Evolutionary conservation across 2,329 filamentous ascomycete species (phyloP).

Genomic region (Penicillium thymicola): DNA sequence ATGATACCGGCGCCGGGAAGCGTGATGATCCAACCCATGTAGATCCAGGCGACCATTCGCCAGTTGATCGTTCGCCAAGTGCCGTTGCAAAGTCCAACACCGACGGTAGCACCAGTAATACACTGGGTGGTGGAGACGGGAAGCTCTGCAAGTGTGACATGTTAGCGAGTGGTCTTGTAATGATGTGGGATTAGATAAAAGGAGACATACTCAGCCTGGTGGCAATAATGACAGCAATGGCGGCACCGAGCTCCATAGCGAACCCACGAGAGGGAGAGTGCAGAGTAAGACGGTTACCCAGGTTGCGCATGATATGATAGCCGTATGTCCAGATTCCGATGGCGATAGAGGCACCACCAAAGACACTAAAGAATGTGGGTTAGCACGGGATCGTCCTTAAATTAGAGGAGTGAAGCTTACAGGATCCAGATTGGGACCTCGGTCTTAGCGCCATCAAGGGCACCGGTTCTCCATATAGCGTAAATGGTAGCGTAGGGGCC

Average conservation of each 20-base stretch:
- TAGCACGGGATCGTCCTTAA: background rate
- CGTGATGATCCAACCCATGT: conserved; percentile 46
- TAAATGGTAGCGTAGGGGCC: conserved; percentile 35
- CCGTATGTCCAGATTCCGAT: conserved; percentile 45
- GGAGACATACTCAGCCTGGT: conserved; percentile 29
- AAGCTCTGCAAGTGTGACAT: background rate
- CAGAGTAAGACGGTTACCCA: conserved; percentile 46
- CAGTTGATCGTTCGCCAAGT: conserved; percentile 45
- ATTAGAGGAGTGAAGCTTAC: background rate
- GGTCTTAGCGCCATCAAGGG: conserved; percentile 30
- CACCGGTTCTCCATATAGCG: conserved; percentile 38
- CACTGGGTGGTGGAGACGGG: conserved; percentile 42
- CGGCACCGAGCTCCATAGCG: conserved; percentile 43
- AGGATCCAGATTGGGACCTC: conserved; percentile 23
- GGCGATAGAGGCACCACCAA: conserved; percentile 41
- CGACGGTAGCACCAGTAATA: conserved; percentile 36
- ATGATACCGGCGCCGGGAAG: conserved; percentile 44
- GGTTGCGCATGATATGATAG: conserved; percentile 39
- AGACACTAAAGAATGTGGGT: conserved; percentile 35
- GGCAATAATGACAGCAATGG: conserved; percentile 39
- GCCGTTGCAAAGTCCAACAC: conserved; percentile 36
- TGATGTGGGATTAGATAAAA: background rate
- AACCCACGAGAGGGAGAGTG: conserved; percentile 33
- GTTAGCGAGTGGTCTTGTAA: background rate
- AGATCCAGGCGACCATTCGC: conserved; percentile 44